Base-by-base conservation (phyloP, 75 land plant species). In the Picea sitchensis region DNA sequence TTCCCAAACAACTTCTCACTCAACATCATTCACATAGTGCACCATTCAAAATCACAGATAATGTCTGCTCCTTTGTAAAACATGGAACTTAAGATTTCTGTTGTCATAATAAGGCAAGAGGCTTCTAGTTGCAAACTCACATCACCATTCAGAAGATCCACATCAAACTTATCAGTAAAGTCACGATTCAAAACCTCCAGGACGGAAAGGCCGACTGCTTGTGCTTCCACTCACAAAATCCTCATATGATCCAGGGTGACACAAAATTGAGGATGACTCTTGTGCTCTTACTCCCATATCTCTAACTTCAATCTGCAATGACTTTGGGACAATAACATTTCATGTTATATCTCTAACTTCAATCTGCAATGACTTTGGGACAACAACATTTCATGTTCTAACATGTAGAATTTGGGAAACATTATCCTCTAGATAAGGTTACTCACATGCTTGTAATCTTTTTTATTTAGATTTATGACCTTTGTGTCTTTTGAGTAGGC, bases 1-100 rank as follows among this genome's bases (percentile, higher is more conserved):
- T 87, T 98, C 99, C 99, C 99, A 98, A 64, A 98, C 99, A 69
- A 98, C 99, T 69, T 98, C 99, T 83, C 99, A 84, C 81, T 98
- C 99, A 73, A 82, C 91, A 87, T 98, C 99, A 86, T 98, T 98
- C 47, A 98, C 96, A 88, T 98, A 98, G 80, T 98, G 26, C 86
- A 98, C 99, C 99, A 98, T 86, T 98, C 98, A 83, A 93, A 95
- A 74, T 98, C 99, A 71, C 98, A 94, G 60, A 98, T 91, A 38
- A 98, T 95, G 82, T 98, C 96, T 61, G 99, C 98, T 64, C 99
- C 99, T 77, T 85, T 93, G 71, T 95, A 98, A 59, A 95, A 89
- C 99, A 98, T 98, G 74, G 99, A 98, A 79, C 99, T 92, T 77
- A 95, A 80, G 72, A 98, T 95, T 77, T 98, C 96, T 58, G 98